These are phyloP conservation scores for Fraxinus pennsylvanica DNA, from an alignment of 257 asterid genomes.

Conservation along the genomic window DNA sequence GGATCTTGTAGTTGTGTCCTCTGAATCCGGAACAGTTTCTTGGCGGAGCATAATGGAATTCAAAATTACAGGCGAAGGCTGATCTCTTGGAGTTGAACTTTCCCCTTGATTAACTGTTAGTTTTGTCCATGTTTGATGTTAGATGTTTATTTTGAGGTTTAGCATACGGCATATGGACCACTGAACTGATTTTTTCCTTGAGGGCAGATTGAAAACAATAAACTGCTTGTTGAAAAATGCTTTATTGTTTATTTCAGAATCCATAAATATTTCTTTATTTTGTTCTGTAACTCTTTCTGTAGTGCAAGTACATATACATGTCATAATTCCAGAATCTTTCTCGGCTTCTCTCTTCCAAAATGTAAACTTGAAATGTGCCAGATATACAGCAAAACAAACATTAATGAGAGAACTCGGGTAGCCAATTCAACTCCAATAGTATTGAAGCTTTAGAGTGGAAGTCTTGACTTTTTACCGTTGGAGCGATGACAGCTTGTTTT, in stretches of 20 bases:
- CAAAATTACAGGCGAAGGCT: neutral
- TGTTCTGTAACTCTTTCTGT: neutral
- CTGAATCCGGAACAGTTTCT: neutral
- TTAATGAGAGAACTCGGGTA: neutral
- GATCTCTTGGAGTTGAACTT: neutral
- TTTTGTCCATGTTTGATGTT: neutral
- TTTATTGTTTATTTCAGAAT: neutral
- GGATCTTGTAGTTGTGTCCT: neutral
- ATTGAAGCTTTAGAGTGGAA: no score
- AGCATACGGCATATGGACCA: neutral
- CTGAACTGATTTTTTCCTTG: neutral
- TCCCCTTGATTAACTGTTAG: neutral
- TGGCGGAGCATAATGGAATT: neutral
- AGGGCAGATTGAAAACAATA: neutral
- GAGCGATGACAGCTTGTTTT: neutral
- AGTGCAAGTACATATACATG: neutral
- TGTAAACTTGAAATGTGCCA: neutral
- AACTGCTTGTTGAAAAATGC: neutral
- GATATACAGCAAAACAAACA: neutral
- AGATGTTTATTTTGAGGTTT: neutral
- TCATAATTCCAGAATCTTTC: neutral
- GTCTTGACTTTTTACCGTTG: neutral
- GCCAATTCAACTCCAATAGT: no score
- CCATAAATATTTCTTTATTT: neutral
- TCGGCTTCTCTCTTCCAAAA: neutral